A percentile compares a stretch with the other conserved stretches of the same genome.
phyloP scores from a whole-genome alignment of 2,329 filamentous ascomycete species.

The Alternaria atra region DNA sequence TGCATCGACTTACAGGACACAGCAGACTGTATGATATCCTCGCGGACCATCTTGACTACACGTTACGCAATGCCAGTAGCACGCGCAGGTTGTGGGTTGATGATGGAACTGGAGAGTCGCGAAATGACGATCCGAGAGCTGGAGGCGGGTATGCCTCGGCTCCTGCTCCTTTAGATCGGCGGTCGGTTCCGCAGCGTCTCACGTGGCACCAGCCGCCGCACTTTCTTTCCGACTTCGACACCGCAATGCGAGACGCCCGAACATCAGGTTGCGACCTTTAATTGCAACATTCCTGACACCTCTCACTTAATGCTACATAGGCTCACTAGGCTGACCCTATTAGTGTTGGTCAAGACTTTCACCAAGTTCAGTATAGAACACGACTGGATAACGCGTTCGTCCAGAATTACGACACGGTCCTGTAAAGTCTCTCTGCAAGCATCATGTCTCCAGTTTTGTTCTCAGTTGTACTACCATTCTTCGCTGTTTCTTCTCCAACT shows the following conservation, averaged over 20 bases:
- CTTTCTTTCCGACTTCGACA: slow-evolving; percentile 13
- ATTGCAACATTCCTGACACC: background rate
- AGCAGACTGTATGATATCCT: slow-evolving; percentile 89
- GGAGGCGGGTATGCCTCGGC: slow-evolving; percentile 29
- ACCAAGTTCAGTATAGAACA: background rate
- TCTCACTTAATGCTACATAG: background rate
- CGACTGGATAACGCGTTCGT: background rate
- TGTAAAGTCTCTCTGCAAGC: background rate
- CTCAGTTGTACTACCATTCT: background rate
- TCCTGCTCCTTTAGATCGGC: slow-evolving; percentile 20
- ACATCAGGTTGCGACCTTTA: background rate
- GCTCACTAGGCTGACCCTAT: background rate
- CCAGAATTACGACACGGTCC: background rate
- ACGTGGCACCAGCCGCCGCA: slow-evolving; percentile 16
- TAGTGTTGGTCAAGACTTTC: too few relatives aligned
- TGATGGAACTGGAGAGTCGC: slow-evolving; percentile 23
- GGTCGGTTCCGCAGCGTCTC: slow-evolving; percentile 19
- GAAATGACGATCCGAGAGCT: slow-evolving; percentile 22
- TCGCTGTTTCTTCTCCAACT: too few relatives aligned
- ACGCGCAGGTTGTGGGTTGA: slow-evolving; percentile 18
- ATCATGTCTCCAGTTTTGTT: background rate
- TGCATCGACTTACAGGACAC: slow-evolving; percentile 60
- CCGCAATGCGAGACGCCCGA: slow-evolving; percentile 7
- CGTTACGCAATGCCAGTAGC: slow-evolving; percentile 25
- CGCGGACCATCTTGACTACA: slow-evolving; percentile 79